These are phyloP conservation scores for Leucoagaricus sp. DNA, from an alignment of 1,284 basidiomycete genomes.

Conservation along the genomic window DNA sequence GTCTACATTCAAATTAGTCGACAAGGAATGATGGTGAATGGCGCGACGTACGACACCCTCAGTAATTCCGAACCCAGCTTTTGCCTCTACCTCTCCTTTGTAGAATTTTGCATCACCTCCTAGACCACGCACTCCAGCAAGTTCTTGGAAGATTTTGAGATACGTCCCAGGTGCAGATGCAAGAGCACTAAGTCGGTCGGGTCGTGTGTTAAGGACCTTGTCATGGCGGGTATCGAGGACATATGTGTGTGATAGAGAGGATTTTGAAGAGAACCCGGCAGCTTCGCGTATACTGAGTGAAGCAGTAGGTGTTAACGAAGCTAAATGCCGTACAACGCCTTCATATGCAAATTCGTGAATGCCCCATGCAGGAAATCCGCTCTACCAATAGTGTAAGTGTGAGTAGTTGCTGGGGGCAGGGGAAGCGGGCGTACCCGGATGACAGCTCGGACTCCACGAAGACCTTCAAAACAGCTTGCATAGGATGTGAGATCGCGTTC, in stretches of 20 bases:
- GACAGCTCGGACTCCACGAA: slow-evolving; percentile 65
- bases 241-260: slow-evolving; percentile 81
- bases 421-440: slow-evolving; percentile 63
- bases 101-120: slow-evolving; percentile 73
- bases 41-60: slow-evolving; percentile 49
- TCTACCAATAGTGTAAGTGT: no score
- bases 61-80: slow-evolving; percentile 61
- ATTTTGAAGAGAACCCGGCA: slow-evolving; percentile 82
- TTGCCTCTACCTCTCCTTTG: slow-evolving; percentile 72
- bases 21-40: no score
- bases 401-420: slow-evolving; percentile 11
- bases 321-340: slow-evolving; percentile 74
- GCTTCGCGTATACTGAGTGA: slow-evolving; percentile 85
- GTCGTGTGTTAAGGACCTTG: slow-evolving; percentile 56
- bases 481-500: slow-evolving; percentile 73
- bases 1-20: slow-evolving; percentile 47
- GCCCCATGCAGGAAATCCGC: slow-evolving; percentile 45
- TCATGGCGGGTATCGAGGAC: slow-evolving; percentile 83
- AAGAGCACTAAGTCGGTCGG: neutral
- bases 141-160: slow-evolving; percentile 68
- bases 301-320: slow-evolving; percentile 69
- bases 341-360: slow-evolving; percentile 84
- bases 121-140: slow-evolving; percentile 69
- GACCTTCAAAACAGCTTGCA: slow-evolving; percentile 69
- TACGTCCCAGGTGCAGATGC: slow-evolving; percentile 47